Base-by-base conservation (phyloP, 2,329 filamentous ascomycete genomes). In the Ophiostoma novo-ulmi region DNA sequence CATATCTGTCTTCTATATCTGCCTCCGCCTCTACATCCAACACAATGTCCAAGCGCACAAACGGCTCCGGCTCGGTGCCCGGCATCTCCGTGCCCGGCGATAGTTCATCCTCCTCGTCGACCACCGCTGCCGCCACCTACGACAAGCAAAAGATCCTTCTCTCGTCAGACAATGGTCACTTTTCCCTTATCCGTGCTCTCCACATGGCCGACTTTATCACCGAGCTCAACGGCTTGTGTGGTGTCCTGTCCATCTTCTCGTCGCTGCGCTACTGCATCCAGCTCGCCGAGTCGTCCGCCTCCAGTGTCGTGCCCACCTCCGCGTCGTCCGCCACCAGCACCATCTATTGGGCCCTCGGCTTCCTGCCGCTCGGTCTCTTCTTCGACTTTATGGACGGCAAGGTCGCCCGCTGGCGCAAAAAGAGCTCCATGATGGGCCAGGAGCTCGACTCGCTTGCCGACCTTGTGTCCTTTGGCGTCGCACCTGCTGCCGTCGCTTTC, bases 321-420 rank as follows among this genome's bases (percentile, higher is more conserved):
- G 72, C 82, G 31, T 31, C 31, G 31, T 31, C 31, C 90, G 70
- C 83, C 88, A 31, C 52, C 75, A 83, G 83, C 69, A 90, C 93
- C 76, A 82, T 97, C 70, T 98, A 92, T 87, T 82, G 89, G 44
- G 94, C 95, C 1, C 87, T 99, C 67, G 87, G 84, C 5, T 92
- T 97, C 80, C 91, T 98, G 80, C 94, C 94, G 0, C 92, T 97
- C 72, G 94, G 93, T 5, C 84, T 98, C 14, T 97, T 98, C 83
- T 98, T 98, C 80, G 95, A 99, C 80, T 96, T 97, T 78, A 93
- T 98, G 85, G 95, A 99, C 80, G 95, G 95, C 78, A 95, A 94
- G 79, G 94, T 99, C 70, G 95, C 95, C 74, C 86, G 95, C 74
- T 98, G 95, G 95, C 89, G 95, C 79, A 91, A 93, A 82, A 99